Base-by-base conservation (phyloP, 371 early-diverging fungal species). In the Globomyces sp. region DNA sequence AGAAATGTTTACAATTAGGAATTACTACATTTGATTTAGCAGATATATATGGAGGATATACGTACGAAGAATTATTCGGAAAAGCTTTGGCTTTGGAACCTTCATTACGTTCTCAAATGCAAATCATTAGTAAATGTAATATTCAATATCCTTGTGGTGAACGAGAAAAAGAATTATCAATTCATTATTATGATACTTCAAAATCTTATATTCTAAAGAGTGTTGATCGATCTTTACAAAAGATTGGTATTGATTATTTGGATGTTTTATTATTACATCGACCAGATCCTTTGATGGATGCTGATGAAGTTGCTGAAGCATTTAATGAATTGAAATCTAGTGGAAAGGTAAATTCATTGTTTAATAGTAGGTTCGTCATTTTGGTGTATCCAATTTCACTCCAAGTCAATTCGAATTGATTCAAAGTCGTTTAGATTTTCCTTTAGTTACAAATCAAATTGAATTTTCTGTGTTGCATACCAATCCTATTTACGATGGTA, bases 11-110 rank as follows among this genome's bases (percentile, higher is more conserved):
- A 41, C 10, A 10, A 44, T 63, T 71, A 44, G 77, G 77, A 8
- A 78, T 78, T 62, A 78, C 79, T 45, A 69, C 70, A 50, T 74
- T 78, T 66, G 79, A 78, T 58, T 55, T 72, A 2, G 75, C 75
- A 10, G 79, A 78, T 59, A 74, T 78, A 51, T 77, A 78, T 53
- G 79, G 79, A n/a, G 65, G 57, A 37, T 68, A 75, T 65, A 63
- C 59, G 9, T 77, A 64, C 64, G 79, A 78, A 52, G 58, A 40
- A 57, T 37, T 75, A 11, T 78, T 78, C 72, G 79, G 79, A 4
- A 63, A 69, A 0, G 79, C 75, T 8, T 70, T 78, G 40, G 68
- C 65, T 2, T 57, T 76, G 43, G 66, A 73, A n/a, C 79, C 79
- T 10, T 64, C 63, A 6, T 24, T 78, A 9, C 57, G 76, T 6